phyloP scores from a whole-genome alignment of 768 basidiomycete species.

The Kwoniella bestiolae region DNA sequence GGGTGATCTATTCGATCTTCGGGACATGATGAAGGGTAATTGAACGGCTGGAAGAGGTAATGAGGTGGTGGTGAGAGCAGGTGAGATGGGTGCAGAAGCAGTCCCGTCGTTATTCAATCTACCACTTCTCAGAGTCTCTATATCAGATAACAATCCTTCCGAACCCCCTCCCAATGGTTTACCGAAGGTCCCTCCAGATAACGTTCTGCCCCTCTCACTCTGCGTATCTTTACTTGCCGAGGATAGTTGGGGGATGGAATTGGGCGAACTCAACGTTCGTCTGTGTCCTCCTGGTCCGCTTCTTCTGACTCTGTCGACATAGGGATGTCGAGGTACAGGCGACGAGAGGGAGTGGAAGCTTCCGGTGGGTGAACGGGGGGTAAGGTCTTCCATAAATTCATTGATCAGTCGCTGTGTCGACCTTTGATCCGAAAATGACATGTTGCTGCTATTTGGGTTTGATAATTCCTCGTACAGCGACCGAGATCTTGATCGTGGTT shows the following conservation, averaged over 20 bases:
- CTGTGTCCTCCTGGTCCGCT: conserved; percentile 7
- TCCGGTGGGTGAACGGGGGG: conserved; percentile 10
- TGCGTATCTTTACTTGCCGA: not conserved
- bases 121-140: conserved; percentile 7
- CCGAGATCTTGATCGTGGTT: not conserved
- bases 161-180: not conserved
- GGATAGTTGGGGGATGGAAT: not conserved
- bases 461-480: not conserved
- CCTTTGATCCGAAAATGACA: conserved; percentile 17
- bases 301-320: conserved; percentile 6
- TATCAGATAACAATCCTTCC: conserved; percentile 3
- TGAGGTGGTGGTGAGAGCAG: conserved; percentile 2
- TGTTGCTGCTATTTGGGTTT: not conserved
- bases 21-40: conserved; percentile 2
- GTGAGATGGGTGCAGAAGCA: conserved; percentile 15
- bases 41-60: not conserved
- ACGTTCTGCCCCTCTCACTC: conserved; percentile 6
- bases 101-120: conserved; percentile 6
- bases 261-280: conserved; percentile 15
- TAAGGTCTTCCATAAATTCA: conserved; percentile 15
- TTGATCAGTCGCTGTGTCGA: conserved; percentile 13
- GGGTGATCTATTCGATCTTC: conserved; percentile 5
- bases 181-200: conserved; percentile 11
- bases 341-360: not conserved
- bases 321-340: not conserved